Evolutionary conservation across 306 rosid genomes (phyloP).

Genomic region (Carpinus viminea): DNA sequence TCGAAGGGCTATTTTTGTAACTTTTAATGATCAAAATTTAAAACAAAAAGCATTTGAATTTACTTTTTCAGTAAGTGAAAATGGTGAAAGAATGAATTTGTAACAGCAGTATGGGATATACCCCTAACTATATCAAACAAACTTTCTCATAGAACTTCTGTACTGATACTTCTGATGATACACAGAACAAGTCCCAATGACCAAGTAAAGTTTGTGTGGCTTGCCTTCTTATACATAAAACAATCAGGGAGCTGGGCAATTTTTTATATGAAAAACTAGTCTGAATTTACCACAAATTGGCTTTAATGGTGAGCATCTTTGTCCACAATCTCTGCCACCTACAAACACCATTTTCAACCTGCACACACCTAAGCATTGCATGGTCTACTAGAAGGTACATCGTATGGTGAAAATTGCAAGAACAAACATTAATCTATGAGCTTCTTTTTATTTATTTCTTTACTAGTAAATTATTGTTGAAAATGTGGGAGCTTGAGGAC

Average conservation of each 20-base stretch:
- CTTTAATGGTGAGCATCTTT: not conserved
- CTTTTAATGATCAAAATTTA: not conserved
- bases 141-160: not conserved
- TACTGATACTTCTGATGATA: not conserved
- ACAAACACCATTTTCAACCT: not conserved
- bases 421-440: not conserved
- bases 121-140: conserved; percentile 19
- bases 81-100: conserved; percentile 5
- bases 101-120: conserved; percentile 8
- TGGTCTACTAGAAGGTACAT: not conserved
- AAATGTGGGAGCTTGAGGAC: not conserved
- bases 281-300: not conserved
- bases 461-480: not conserved
- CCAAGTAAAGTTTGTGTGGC: not conserved
- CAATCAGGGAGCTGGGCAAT: not conserved
- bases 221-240: not conserved
- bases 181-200: not conserved
- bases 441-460: not conserved
- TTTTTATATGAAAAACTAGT: not conserved
- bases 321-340: not conserved
- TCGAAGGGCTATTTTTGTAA: conserved; percentile 4
- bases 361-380: not conserved
- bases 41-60: conserved; percentile 15
- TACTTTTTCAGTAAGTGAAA: conserved; percentile 10
- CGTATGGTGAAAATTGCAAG: not conserved